Percentiles rank a stretch among this genome's conserved stretches.
phyloP scores from a whole-genome alignment of 169 alveolate genomes.

The Toxoplasma gondii region DNA sequence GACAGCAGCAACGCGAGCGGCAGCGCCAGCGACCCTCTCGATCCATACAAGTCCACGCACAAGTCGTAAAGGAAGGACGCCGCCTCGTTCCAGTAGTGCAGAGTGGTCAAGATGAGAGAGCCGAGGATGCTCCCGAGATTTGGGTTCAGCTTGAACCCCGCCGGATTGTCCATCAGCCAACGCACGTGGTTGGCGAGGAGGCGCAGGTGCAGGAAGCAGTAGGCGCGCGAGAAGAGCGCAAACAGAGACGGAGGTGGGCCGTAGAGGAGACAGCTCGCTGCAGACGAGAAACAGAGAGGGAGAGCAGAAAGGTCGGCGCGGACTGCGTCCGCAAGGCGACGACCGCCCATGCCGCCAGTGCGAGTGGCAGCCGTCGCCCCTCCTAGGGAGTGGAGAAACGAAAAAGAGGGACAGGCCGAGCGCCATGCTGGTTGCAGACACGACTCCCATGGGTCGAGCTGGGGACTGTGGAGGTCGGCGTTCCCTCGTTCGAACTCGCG shows the following conservation, averaged over 20 bases:
- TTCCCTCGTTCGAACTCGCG: background rate
- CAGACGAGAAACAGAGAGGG: conserved; percentile 8
- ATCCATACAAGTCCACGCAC: background rate
- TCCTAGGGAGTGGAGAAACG: background rate
- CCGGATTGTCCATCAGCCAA: conserved; percentile 69
- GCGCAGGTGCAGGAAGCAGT: conserved; percentile 55
- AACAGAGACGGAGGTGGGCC: conserved; percentile 53
- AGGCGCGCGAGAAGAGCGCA: conserved; percentile 56
- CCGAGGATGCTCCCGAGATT: conserved; percentile 61
- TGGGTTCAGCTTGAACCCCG: conserved; percentile 64
- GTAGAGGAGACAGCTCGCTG: conserved; percentile 30
- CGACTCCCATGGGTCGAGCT: background rate
- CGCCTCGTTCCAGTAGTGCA: conserved; percentile 40
- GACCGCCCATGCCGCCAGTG: background rate
- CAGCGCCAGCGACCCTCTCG: background rate
- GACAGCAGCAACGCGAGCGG: background rate
- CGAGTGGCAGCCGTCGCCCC: background rate
- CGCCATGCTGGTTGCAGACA: conserved; percentile 7
- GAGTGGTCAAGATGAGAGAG: conserved; percentile 54
- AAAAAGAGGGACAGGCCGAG: background rate
- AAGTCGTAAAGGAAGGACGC: background rate
- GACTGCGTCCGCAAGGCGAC: background rate
- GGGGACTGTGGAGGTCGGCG: background rate
- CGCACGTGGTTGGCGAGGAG: conserved; percentile 52
- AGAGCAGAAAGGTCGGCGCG: background rate